Percentiles rank a stretch among this genome's conserved stretches.
phyloP scores from a whole-genome alignment of 2,329 filamentous ascomycete genomes.

The Curvularia spicifera region DNA sequence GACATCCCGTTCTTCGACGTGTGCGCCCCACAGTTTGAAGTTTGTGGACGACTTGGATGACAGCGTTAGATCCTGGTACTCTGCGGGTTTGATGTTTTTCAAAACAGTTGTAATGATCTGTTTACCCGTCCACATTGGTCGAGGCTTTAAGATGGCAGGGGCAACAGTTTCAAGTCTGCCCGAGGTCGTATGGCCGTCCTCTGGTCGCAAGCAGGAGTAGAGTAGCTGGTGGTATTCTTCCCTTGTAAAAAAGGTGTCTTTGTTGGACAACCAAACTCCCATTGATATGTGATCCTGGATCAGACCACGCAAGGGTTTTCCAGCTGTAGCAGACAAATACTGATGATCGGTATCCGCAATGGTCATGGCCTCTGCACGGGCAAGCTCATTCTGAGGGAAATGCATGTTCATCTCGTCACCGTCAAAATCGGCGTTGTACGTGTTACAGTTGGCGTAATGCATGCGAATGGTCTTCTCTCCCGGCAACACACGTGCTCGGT shows the following conservation, averaged over 20 bases:
- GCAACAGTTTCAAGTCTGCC: slow-evolving; percentile 81
- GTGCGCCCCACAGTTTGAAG: slow-evolving; percentile 75
- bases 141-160: slow-evolving; percentile 83
- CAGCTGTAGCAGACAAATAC: slow-evolving; percentile 91
- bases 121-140: slow-evolving; percentile 90
- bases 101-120: slow-evolving; percentile 92
- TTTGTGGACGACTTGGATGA: slow-evolving; percentile 79
- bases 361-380: slow-evolving; percentile 87
- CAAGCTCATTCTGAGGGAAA: slow-evolving; percentile 96
- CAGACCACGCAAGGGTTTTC: slow-evolving; percentile 90
- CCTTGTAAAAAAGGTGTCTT: slow-evolving; percentile 87
- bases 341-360: slow-evolving; percentile 97
- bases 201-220: slow-evolving; percentile 86
- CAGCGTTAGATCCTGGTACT: slow-evolving; percentile 79
- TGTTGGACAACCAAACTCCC: slow-evolving; percentile 85
- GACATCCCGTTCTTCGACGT: slow-evolving; percentile 80
- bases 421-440: slow-evolving; percentile 99
- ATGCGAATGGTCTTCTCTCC: slow-evolving; percentile 98
- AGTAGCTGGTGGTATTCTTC: slow-evolving; percentile 93
- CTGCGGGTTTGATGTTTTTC: slow-evolving; percentile 84
- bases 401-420: slow-evolving; percentile 99
- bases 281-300: slow-evolving; percentile 99
- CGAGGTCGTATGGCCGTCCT: slow-evolving; percentile 84
- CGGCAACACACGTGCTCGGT: slow-evolving; percentile 87
- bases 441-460: slow-evolving; percentile 99